Evolutionary conservation across 495 filamentous ascomycete species (phyloP).

Genomic region (Cenococcum geophilum): DNA sequence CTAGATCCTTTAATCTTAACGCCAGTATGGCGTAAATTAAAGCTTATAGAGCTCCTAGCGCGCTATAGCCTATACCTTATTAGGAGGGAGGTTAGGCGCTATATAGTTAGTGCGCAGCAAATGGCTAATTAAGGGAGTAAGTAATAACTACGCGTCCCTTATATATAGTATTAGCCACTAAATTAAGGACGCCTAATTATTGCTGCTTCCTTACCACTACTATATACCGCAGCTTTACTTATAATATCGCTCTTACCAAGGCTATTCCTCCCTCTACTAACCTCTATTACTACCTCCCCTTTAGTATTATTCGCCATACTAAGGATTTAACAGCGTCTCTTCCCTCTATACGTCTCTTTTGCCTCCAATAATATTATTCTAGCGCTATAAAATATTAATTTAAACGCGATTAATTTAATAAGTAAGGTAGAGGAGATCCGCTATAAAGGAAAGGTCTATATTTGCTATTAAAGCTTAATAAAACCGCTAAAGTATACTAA

Average conservation of each 20-base stretch:
- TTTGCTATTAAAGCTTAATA: background rate
- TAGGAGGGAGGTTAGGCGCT: too few species aligned
- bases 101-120: background rate
- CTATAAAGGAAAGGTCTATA: background rate
- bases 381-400: background rate
- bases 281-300: too few species aligned
- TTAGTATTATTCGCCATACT: too few species aligned
- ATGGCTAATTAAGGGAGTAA: background rate
- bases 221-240: background rate
- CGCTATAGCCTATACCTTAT: too few species aligned
- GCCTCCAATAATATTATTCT: too few species aligned
- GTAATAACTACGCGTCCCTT: background rate
- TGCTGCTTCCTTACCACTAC: background rate
- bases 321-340: background rate
- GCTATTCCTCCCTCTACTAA: too few species aligned
- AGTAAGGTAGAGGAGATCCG: background rate
- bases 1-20: too few species aligned
- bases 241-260: background rate
- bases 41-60: too few species aligned
- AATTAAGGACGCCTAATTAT: background rate
- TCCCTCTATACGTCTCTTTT: background rate
- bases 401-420: background rate
- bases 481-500: too few species aligned
- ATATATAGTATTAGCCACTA: too few species aligned
- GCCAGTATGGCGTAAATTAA: too few species aligned